Conservation (phyloP, 1,284 basidiomycete genomes). For the Pseudomicrostroma phylloplanum region DNA sequence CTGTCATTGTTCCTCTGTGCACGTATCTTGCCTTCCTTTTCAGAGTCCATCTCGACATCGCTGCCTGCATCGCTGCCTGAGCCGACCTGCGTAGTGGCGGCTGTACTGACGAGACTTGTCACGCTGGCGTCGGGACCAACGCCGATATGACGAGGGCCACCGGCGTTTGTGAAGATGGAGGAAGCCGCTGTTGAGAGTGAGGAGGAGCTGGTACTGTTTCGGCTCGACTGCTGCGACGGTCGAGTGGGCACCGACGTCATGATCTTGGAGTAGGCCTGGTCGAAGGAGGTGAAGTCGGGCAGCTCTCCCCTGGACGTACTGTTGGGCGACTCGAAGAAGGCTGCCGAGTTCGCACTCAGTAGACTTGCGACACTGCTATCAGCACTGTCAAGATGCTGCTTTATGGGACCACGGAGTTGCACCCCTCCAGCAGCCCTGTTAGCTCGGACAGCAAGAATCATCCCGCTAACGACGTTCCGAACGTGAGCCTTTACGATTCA, state of each 20-base stretch:
- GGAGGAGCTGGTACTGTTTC: not conserved
- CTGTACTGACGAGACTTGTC: constrained; percentile 37
- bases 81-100: constrained; percentile 27
- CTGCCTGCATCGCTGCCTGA: constrained; percentile 22
- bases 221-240: not conserved
- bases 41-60: constrained; percentile 8
- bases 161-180: not conserved
- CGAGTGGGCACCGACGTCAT: not conserved
- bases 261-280: too few species aligned
- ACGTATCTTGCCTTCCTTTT: not conserved
- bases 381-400: too few species aligned
- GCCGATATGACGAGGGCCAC: constrained; percentile 8
- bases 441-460: constrained; percentile 41
- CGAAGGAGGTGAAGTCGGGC: not conserved
- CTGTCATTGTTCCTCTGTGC: constrained; percentile 10
- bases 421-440: constrained; percentile 23
- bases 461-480: constrained; percentile 41
- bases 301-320: not conserved
- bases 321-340: not conserved
- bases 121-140: constrained; percentile 26
- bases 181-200: not conserved
- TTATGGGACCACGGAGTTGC: not conserved
- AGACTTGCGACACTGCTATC: too few species aligned
- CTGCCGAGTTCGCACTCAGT: not conserved
- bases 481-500: constrained; percentile 25